Conservation (phyloP, 1,284 basidiomycete genomes). For the Apiotrichum brassicae region DNA sequence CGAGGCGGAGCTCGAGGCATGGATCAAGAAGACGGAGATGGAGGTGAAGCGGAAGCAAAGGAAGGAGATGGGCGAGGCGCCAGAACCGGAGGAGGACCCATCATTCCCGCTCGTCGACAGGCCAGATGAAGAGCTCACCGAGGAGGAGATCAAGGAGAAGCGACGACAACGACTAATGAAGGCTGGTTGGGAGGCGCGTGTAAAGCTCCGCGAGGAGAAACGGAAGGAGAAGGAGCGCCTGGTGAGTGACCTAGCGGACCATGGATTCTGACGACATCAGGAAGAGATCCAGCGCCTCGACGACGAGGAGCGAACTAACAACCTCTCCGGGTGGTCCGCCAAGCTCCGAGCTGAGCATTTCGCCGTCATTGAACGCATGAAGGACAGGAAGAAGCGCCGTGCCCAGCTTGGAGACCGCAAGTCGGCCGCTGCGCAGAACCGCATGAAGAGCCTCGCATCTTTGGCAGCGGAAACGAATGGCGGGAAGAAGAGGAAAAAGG, state of each 20-base stretch:
- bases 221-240: constrained; percentile 68
- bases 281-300: constrained; percentile 68
- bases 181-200: constrained; percentile 88
- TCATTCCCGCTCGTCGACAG: constrained; percentile 84
- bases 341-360: constrained; percentile 70
- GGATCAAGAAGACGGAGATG: constrained; percentile 68
- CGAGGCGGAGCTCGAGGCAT: constrained; percentile 58
- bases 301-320: constrained; percentile 66
- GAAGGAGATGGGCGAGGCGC: constrained; percentile 62
- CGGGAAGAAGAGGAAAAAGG: constrained; percentile 64
- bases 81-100: constrained; percentile 60
- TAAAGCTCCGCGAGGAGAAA: constrained; percentile 79
- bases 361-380: constrained; percentile 73
- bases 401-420: constrained; percentile 85
- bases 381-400: constrained; percentile 71
- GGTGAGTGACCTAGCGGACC: constrained; percentile 20
- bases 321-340: constrained; percentile 65
- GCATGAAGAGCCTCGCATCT: constrained; percentile 95
- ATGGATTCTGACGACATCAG: constrained; percentile 41
- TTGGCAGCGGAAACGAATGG: constrained; percentile 70
- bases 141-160: constrained; percentile 92
- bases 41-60: constrained; percentile 61
- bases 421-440: constrained; percentile 86
- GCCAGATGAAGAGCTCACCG: constrained; percentile 88
- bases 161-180: constrained; percentile 87